Conservation (phyloP, 2,329 filamentous ascomycete species). For the Arthrobotrys conoides region DNA sequence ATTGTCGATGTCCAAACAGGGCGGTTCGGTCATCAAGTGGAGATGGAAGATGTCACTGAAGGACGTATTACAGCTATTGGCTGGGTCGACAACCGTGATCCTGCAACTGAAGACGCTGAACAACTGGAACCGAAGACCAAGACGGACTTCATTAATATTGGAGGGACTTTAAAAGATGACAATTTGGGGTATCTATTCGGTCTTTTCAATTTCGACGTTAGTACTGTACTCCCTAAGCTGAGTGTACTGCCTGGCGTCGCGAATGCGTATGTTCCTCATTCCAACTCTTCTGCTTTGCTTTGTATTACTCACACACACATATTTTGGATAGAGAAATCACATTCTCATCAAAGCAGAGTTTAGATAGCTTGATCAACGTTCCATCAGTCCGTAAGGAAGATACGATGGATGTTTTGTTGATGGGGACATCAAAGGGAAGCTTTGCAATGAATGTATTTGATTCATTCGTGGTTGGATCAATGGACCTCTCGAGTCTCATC, state of each 20-base stretch:
- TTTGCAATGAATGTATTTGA: conserved; percentile 64
- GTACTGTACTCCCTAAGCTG: conserved; percentile 64
- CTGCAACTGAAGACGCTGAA: conserved; percentile 46
- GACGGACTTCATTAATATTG: conserved; percentile 58
- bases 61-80: conserved; percentile 63
- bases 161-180: conserved; percentile 50
- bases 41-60: conserved; percentile 62
- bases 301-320: background rate
- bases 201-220: conserved; percentile 61
- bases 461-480: conserved; percentile 64
- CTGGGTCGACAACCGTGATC: conserved; percentile 63
- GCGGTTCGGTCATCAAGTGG: conserved; percentile 63
- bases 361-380: conserved; percentile 64
- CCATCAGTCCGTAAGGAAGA: conserved; percentile 63
- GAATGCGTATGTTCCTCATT: conserved; percentile 53
- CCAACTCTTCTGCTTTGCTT: background rate
- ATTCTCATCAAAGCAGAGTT: conserved; percentile 64
- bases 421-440: conserved; percentile 63
- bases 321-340: conserved; percentile 62
- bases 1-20: conserved; percentile 65
- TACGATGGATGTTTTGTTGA: conserved; percentile 64
- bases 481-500: conserved; percentile 64
- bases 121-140: conserved; percentile 56
- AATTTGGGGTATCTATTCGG: conserved; percentile 58
- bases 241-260: conserved; percentile 63